Conservation (phyloP, 2,329 filamentous ascomycete genomes). For the Cryphonectria parasitica region DNA sequence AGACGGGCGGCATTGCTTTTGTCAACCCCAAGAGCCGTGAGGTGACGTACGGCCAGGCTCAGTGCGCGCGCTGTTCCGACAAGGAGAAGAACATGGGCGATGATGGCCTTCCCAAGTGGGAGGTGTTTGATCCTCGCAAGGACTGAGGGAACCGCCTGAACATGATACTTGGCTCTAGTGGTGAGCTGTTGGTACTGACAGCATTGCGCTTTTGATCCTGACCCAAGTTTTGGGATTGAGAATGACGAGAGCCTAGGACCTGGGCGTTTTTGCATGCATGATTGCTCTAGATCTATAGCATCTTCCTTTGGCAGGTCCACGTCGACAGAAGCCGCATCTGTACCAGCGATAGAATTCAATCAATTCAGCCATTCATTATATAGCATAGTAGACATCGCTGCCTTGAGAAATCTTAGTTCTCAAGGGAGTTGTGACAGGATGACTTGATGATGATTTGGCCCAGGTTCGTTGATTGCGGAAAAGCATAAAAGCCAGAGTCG, state of each 20-base stretch:
- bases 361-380: neutral
- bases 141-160: neutral
- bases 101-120: slow-evolving; percentile 7
- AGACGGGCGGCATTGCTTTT: slow-evolving; percentile 5
- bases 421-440: neutral
- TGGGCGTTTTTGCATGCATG: neutral
- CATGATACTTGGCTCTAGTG: neutral
- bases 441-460: neutral
- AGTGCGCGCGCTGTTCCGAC: slow-evolving; percentile 15
- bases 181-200: neutral
- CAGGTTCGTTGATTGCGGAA: neutral
- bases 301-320: neutral
- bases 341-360: neutral
- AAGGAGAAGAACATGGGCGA: neutral
- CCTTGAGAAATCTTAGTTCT: neutral
- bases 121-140: slow-evolving; percentile 12
- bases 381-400: neutral
- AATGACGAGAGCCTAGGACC: neutral
- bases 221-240: neutral
- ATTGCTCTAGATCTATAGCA: neutral
- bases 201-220: neutral
- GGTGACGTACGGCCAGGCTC: slow-evolving; percentile 1
- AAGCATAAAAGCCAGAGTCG: neutral
- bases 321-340: neutral
- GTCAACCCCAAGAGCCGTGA: neutral